These are phyloP conservation scores for Solanum sejunctum DNA, from an alignment of 257 asterid species.

Conservation along the genomic window DNA sequence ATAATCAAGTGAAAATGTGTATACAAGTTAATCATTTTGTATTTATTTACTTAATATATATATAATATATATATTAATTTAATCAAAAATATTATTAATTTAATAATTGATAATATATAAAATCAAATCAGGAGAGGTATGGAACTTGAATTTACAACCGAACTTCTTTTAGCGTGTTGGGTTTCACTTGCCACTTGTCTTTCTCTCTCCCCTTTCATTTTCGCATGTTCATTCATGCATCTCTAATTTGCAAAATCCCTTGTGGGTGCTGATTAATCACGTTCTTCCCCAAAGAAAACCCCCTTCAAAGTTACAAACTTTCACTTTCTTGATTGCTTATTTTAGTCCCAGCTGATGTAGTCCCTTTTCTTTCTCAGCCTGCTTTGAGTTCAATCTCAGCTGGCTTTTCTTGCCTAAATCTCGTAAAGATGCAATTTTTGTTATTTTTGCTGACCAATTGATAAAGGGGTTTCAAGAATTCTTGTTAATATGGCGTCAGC, in stretches of 20 bases:
- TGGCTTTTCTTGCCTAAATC: not conserved
- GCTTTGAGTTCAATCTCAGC: constrained; percentile 19
- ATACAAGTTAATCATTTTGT: no score
- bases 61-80: no score
- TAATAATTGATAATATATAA: no score
- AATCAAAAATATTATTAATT: no score
- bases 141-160: not conserved
- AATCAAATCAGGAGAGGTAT: no score
- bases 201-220: not conserved
- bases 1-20: no score
- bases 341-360: constrained; percentile 6
- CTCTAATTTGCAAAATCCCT: not conserved
- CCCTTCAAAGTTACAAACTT: not conserved
- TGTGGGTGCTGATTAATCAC: not conserved
- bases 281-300: not conserved
- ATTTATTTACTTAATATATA: no score
- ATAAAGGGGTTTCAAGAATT: not conserved
- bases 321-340: not conserved
- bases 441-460: not conserved
- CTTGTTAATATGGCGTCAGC: constrained; percentile 10
- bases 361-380: constrained; percentile 5
- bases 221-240: not conserved
- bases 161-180: not conserved
- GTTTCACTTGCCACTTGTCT: not conserved
- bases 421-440: not conserved